Percentiles rank a stretch among this genome's conserved stretches.
These are phyloP conservation scores for Nicotiana knightiana DNA, from an alignment of 257 asterid genomes.

Conservation along the genomic window DNA sequence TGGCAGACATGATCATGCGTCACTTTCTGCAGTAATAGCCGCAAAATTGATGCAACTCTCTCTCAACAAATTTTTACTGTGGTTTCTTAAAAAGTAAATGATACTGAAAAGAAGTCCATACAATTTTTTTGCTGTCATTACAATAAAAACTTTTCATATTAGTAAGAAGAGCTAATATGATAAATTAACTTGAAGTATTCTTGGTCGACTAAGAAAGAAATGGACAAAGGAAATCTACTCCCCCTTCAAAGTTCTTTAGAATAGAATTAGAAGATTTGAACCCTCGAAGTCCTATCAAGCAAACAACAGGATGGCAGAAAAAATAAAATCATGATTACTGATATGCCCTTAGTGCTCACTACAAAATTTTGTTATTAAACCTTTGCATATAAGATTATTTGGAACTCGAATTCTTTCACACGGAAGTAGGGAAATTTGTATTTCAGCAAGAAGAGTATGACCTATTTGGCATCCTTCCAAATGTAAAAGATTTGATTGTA, in stretches of 20 bases:
- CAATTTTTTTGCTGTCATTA: too few relatives aligned
- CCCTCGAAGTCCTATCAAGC: not conserved
- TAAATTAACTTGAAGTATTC: too few relatives aligned
- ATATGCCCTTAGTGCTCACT: not conserved
- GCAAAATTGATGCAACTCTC: too few relatives aligned
- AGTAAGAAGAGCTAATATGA: too few relatives aligned
- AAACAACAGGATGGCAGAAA: not conserved
- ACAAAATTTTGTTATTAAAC: not conserved
- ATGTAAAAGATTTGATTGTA: not conserved
- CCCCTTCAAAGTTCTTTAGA: not conserved
- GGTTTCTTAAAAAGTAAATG: too few relatives aligned
- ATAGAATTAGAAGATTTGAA: not conserved
- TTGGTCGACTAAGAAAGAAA: not conserved
- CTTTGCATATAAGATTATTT: not conserved
- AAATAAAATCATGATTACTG: not conserved
- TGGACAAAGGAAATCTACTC: not conserved
- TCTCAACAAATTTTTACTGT: too few relatives aligned
- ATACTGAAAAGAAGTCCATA: too few relatives aligned
- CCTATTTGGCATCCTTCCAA: not conserved
- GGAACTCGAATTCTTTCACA: not conserved
- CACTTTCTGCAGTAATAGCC: too few relatives aligned
- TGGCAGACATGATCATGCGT: too few relatives aligned
- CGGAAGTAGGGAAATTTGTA: not conserved
- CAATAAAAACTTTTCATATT: too few relatives aligned
- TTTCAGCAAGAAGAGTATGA: not conserved